Conservation (phyloP, 495 filamentous ascomycete genomes). For the Penicillium lagena region DNA sequence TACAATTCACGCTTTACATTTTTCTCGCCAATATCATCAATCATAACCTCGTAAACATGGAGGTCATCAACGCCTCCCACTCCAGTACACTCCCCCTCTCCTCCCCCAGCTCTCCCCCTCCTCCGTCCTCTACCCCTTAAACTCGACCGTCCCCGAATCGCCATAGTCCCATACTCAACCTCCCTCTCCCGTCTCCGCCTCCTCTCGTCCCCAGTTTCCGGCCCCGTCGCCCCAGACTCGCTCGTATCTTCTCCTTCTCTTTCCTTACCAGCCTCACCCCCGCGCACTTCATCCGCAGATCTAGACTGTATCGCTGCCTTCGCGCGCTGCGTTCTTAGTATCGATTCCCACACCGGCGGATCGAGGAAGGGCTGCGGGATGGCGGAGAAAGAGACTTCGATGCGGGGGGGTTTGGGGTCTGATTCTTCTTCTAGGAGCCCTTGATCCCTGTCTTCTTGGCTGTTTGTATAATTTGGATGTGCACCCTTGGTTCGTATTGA, state of each 20-base stretch:
- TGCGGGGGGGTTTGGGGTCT: background rate
- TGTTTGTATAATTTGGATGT: too few relatives aligned
- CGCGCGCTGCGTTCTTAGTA: slow-evolving; percentile 6
- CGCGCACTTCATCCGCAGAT: slow-evolving; percentile 1
- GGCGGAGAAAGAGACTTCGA: slow-evolving; percentile 10
- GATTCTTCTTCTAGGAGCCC: background rate
- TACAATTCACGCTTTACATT: background rate
- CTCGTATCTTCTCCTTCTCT: background rate
- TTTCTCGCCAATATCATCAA: background rate
- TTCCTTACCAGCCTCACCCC: background rate
- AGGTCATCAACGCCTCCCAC: slow-evolving; percentile 1
- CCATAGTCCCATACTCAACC: slow-evolving; percentile 27
- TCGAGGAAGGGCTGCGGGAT: slow-evolving; percentile 20
- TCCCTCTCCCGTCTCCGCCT: slow-evolving; percentile 14
- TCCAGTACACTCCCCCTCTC: slow-evolving; percentile 8
- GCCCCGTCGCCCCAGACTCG: background rate
- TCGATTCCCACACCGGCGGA: slow-evolving; percentile 15
- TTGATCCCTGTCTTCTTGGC: too few relatives aligned
- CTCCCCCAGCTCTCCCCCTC: slow-evolving; percentile 3
- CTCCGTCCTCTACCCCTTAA: slow-evolving; percentile 13
- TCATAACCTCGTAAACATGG: background rate
- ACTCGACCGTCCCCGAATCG: slow-evolving; percentile 23
- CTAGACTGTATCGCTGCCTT: background rate
- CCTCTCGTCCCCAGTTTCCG: slow-evolving; percentile 10
- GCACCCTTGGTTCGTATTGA: too few relatives aligned